These are phyloP conservation scores for Puccinia coronata DNA, from an alignment of 1,284 basidiomycete genomes.

Conservation along the genomic window DNA sequence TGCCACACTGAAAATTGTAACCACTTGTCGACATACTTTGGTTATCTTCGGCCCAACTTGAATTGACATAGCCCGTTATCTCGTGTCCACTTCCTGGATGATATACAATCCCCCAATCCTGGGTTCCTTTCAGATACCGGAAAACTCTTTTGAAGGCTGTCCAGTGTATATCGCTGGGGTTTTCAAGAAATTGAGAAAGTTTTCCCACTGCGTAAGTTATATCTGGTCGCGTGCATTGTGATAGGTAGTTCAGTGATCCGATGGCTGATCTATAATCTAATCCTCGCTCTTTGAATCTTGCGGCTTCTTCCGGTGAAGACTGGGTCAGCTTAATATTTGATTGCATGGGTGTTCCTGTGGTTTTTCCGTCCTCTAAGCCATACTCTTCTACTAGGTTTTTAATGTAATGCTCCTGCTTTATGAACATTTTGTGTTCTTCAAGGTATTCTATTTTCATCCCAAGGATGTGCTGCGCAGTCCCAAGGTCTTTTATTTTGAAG, in stretches of 20 bases:
- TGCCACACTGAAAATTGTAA: no score
- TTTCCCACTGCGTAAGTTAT: conserved; percentile 8
- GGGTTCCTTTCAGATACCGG: no score
- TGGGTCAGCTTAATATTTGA: conserved; percentile 34
- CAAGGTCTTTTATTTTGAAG: conserved; percentile 32
- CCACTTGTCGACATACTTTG: no score
- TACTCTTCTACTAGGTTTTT: conserved; percentile 15
- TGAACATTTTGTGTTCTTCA: neutral
- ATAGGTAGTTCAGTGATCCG: conserved; percentile 33
- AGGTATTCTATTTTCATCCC: conserved; percentile 26
- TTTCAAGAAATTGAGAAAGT: conserved; percentile 22
- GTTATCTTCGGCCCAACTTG: no score
- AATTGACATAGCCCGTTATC: no score
- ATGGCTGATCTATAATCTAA: conserved; percentile 39
- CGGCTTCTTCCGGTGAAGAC: conserved; percentile 23
- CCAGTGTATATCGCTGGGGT: neutral
- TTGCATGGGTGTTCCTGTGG: conserved; percentile 37
- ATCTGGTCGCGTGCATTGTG: conserved; percentile 37
- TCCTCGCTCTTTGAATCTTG: conserved; percentile 1
- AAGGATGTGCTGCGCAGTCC: conserved; percentile 10
- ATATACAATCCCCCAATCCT: no score
- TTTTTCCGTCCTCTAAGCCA: conserved; percentile 30
- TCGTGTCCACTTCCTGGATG: no score
- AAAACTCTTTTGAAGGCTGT: no score
- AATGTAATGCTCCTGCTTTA: conserved; percentile 13